Conservation (phyloP, 495 filamentous ascomycete genomes). For the Pyrenula aspistea region DNA sequence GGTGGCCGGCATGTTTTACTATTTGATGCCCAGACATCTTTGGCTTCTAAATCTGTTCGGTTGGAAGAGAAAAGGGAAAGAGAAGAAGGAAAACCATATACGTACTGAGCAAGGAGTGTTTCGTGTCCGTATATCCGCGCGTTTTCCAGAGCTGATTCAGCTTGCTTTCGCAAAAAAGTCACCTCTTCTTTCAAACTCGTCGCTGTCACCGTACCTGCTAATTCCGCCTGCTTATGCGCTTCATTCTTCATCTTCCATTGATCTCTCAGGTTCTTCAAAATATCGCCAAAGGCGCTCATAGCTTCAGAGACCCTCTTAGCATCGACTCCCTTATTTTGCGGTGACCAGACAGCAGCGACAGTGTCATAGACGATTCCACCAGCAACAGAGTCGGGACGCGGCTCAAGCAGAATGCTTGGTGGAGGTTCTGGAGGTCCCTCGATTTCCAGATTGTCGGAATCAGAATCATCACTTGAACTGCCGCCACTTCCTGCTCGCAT, state of each 20-base stretch:
- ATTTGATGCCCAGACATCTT: too few relatives aligned
- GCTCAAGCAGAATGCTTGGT: slow-evolving; percentile 37
- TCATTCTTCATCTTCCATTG: slow-evolving; percentile 48
- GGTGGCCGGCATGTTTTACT: too few relatives aligned
- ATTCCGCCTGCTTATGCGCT: slow-evolving; percentile 44
- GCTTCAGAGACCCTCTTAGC: slow-evolving; percentile 36
- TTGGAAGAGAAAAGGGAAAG: not conserved
- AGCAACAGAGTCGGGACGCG: slow-evolving; percentile 13
- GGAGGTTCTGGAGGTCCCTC: slow-evolving; percentile 31
- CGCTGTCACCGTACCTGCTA: slow-evolving; percentile 27
- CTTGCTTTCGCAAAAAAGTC: slow-evolving; percentile 41
- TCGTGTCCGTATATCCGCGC: slow-evolving; percentile 50
- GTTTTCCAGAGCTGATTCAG: slow-evolving; percentile 47
- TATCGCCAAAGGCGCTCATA: slow-evolving; percentile 45
- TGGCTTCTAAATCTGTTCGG: not conserved
- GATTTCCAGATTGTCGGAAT: slow-evolving; percentile 38
- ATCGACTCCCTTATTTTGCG: slow-evolving; percentile 31
- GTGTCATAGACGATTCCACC: slow-evolving; percentile 37
- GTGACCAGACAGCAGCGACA: slow-evolving; percentile 52
- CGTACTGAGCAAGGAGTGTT: slow-evolving; percentile 54
- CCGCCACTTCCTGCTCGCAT: slow-evolving; percentile 15
- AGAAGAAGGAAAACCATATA: slow-evolving; percentile 9
- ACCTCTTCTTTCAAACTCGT: slow-evolving; percentile 32
- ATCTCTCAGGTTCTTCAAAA: slow-evolving; percentile 50
- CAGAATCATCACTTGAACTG: slow-evolving; percentile 20